Evolutionary conservation across 2,329 filamentous ascomycete genomes (phyloP), one percentile per base, ranked within the genome.

Genomic region (Daldinia sp.): DNA sequence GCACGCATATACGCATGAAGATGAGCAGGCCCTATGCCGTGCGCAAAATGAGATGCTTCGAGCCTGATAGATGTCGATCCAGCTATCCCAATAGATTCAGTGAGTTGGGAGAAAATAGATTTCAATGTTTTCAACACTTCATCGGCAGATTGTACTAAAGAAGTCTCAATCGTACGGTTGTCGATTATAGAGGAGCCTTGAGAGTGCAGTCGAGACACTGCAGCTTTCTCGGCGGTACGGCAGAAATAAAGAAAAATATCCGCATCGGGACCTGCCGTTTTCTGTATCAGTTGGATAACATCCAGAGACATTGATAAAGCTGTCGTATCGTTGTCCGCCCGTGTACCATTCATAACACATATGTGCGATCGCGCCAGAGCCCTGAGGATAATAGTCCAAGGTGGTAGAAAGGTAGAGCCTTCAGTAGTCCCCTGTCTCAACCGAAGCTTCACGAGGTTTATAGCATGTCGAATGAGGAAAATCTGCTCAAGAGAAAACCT

Each of bases 1-100:
- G 87, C 84, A 53, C 89, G 84, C 76, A 93, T 84, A 75, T 92
- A 91, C 1, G 82, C 81, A 72, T 91, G 87, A 1, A 88, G 75
- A 41, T 84, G 78, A 20, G 79, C 78, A 6, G 85, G 83, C 9
- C 78, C 77, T 10, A 89, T 80, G 12, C 81, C 76, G 41, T 82
- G 78, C 6, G 84, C 78, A 1, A 86, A 77, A 6, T 65, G 62
- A 12, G 73, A 71, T 0, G 62, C 65, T 58, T 56, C 78, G 67
- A 79, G 66, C 13, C 58, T 41, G 18, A 64, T 58, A 28, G 50
- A 35, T 61, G 50, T 5, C 41, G 51, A 20, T 65, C 37, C 12
- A 59, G 55, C 18, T 30, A 13, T 58, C 35, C 50, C 42, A 42
- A 78, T 63, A 1, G 80, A 62, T 42, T 70, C 71, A 12, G 72